phyloP scores from a whole-genome alignment of 768 basidiomycete species.

The Coprinopsis sp. region DNA sequence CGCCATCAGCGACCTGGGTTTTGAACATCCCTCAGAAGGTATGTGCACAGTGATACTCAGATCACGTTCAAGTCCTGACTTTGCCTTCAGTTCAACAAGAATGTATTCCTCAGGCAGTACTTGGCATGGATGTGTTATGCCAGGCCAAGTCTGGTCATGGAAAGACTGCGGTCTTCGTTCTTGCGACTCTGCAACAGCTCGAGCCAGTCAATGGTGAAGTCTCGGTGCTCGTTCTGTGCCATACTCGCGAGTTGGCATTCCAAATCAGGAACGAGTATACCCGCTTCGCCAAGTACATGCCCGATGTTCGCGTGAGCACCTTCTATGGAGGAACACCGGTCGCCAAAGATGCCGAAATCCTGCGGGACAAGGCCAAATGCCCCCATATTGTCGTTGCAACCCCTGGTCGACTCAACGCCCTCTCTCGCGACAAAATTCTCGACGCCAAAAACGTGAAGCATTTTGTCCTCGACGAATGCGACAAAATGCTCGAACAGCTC shows the following conservation, averaged over 20 bases:
- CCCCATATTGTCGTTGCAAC: constrained; percentile 99
- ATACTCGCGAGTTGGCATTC: constrained; percentile 98
- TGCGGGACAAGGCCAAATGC: constrained; percentile 95
- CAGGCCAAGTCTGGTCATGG: constrained; percentile 99
- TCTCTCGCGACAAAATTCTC: constrained; percentile 91
- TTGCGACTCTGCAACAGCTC: constrained; percentile 95
- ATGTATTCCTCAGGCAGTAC: constrained; percentile 98
- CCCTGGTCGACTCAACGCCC: constrained; percentile 93
- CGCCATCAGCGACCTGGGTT: constrained; percentile 98
- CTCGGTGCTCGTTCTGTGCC: constrained; percentile 95
- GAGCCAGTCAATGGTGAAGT: constrained; percentile 99
- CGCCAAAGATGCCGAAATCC: constrained; percentile 86
- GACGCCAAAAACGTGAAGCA: constrained; percentile 97
- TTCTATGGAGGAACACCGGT: constrained; percentile 98
- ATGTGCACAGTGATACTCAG: constrained; percentile 12
- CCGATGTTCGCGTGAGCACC: constrained; percentile 93
- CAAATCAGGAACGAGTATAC: constrained; percentile 99
- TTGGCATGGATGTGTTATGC: constrained; percentile 99
- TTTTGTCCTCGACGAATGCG: constrained; percentile 99
- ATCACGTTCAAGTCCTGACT: background rate
- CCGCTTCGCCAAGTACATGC: constrained; percentile 99
- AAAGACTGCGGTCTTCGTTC: constrained; percentile 98
- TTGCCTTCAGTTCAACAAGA: constrained; percentile 87
- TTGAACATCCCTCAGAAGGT: constrained; percentile 99
- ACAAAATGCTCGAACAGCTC: constrained; percentile 99